Evolutionary conservation across 2,329 filamentous ascomycete species (phyloP).

Genomic region (Alternaria solani): DNA sequence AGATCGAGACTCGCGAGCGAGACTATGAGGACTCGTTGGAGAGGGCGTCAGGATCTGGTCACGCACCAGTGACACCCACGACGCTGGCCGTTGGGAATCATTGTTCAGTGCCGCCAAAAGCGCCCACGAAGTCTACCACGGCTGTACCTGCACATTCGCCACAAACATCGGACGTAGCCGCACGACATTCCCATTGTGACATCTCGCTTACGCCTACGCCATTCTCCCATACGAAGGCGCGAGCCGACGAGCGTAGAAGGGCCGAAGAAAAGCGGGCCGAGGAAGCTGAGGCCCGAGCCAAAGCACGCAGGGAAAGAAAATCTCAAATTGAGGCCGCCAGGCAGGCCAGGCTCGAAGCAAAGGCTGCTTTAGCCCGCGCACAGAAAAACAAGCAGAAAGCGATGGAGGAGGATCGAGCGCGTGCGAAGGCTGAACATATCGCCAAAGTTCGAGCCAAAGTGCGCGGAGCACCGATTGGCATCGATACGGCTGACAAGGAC

Average conservation of each 20-base stretch:
- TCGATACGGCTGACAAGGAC: slow-evolving; percentile 3
- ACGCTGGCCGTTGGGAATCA: neutral
- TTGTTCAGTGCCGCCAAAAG: neutral
- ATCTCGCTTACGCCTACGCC: neutral
- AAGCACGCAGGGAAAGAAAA: slow-evolving; percentile 17
- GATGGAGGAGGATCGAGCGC: slow-evolving; percentile 8
- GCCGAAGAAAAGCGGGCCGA: slow-evolving; percentile 10
- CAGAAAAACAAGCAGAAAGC: slow-evolving; percentile 18
- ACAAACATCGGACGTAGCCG: neutral
- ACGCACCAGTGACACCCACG: neutral
- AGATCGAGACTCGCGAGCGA: slow-evolving; percentile 18
- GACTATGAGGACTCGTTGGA: slow-evolving; percentile 21
- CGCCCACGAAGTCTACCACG: neutral
- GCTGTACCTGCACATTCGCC: neutral
- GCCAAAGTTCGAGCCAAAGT: slow-evolving; percentile 26
- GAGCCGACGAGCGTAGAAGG: slow-evolving; percentile 3
- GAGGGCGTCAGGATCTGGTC: slow-evolving; percentile 17
- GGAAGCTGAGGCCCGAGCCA: neutral
- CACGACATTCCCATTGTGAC: neutral
- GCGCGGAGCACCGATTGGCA: slow-evolving; percentile 8
- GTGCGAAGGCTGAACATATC: slow-evolving; percentile 18
- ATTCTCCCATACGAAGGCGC: neutral
- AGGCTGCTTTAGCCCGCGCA: slow-evolving; percentile 19
- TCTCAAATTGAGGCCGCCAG: slow-evolving; percentile 17
- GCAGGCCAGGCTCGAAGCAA: slow-evolving; percentile 19